These are phyloP conservation scores for Chalciporus chontae DNA, from an alignment of 768 basidiomycete genomes.

Conservation along the genomic window DNA sequence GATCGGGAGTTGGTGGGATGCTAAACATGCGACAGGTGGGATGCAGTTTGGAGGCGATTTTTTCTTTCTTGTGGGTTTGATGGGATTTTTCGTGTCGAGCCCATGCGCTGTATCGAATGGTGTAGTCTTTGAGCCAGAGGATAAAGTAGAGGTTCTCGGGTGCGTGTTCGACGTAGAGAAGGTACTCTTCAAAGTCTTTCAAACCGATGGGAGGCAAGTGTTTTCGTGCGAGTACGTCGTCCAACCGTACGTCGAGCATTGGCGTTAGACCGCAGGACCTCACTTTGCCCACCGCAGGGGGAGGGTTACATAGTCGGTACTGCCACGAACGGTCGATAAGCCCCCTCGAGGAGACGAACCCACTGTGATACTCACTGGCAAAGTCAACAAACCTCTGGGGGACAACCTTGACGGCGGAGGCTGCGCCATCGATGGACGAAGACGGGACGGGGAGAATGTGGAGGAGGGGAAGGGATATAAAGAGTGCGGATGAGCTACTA, in stretches of 20 bases:
- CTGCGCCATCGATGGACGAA: constrained; percentile 21
- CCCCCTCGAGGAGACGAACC: no score
- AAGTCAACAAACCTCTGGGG: constrained; percentile 32
- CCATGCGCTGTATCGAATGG: constrained; percentile 44
- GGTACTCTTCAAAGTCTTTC: constrained; percentile 78
- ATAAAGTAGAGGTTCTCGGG: constrained; percentile 83
- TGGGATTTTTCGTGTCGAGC: constrained; percentile 26
- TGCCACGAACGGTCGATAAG: constrained; percentile 2
- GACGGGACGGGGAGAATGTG: background rate
- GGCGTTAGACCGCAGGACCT: constrained; percentile 69
- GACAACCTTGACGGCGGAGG: constrained; percentile 31
- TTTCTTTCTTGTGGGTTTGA: constrained; percentile 38
- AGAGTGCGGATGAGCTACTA: background rate
- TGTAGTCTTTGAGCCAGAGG: constrained; percentile 81
- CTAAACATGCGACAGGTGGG: constrained; percentile 21
- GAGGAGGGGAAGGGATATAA: background rate
- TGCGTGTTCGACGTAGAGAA: constrained; percentile 71
- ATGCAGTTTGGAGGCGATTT: constrained; percentile 33
- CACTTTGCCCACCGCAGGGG: constrained; percentile 64
- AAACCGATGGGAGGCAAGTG: constrained; percentile 78
- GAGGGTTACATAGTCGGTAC: constrained; percentile 62
- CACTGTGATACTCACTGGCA: constrained; percentile 34
- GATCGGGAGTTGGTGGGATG: constrained; percentile 39
- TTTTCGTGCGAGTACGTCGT: constrained; percentile 71
- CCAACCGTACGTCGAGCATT: constrained; percentile 60